Evolutionary conservation across 129 eudicot genomes (phyloP).

Genomic region (Flaveria robusta): DNA sequence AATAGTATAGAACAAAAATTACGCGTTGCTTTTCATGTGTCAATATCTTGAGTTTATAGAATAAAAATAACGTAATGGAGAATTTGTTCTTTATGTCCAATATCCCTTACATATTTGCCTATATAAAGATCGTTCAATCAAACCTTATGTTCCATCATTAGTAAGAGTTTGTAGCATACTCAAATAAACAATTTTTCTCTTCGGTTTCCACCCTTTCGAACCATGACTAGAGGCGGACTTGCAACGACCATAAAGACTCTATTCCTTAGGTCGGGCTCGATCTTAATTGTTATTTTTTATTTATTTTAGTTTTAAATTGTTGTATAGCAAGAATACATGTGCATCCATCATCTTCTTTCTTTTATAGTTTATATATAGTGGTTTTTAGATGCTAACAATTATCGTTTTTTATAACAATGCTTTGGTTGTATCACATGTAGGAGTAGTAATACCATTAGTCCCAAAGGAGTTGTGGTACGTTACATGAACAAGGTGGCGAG

Average conservation of each 20-base stretch:
- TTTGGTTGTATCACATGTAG: slow-evolving; percentile 18
- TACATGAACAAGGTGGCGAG: slow-evolving; percentile 33
- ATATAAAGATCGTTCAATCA: slow-evolving; percentile 6
- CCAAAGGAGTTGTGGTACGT: slow-evolving; percentile 26
- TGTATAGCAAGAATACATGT: too few species aligned
- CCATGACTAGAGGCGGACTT: slow-evolving; percentile 32
- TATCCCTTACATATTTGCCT: not conserved
- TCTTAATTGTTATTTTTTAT: not conserved
- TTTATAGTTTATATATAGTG: not conserved
- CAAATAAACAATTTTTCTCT: slow-evolving; percentile 13
- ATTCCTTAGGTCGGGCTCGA: slow-evolving; percentile 3
- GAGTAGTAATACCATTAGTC: slow-evolving; percentile 12
- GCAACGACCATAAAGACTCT: slow-evolving; percentile 26
- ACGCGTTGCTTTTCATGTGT: slow-evolving; percentile 35
- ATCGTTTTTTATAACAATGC: not conserved
- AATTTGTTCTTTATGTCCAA: slow-evolving; percentile 27
- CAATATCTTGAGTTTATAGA: slow-evolving; percentile 21
- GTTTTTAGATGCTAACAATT: too few species aligned
- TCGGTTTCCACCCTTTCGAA: not conserved
- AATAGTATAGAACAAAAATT: not conserved
- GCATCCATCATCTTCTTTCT: too few species aligned
- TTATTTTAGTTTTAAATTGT: too few species aligned
- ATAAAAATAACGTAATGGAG: slow-evolving; percentile 7
- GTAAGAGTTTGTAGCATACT: slow-evolving; percentile 9
- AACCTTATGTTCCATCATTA: slow-evolving; percentile 11